These are phyloP conservation scores for Linanthus parryae DNA, from an alignment of 148 eudicot species.

Conservation along the genomic window DNA sequence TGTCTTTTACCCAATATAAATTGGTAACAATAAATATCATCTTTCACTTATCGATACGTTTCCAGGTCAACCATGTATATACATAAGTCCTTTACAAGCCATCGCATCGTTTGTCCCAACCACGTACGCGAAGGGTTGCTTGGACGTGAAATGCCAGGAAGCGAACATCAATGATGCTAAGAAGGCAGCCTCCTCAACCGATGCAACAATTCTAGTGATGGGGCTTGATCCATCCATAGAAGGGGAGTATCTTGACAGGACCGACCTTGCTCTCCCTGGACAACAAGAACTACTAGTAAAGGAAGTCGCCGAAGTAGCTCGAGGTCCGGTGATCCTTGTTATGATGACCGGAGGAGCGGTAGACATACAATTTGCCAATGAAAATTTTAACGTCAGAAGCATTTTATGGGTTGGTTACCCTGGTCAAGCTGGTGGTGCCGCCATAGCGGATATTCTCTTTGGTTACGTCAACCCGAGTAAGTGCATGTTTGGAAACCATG, in stretches of 20 bases:
- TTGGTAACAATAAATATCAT: background rate
- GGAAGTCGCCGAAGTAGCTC: constrained; percentile 29
- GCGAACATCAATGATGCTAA: constrained; percentile 17
- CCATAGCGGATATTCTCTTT: constrained; percentile 43
- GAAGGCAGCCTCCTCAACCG: constrained; percentile 30
- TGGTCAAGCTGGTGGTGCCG: constrained; percentile 54
- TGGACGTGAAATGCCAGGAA: constrained; percentile 22
- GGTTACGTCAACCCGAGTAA: constrained; percentile 61
- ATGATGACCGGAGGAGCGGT: constrained; percentile 49
- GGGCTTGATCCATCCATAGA: constrained; percentile 43
- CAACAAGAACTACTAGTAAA: constrained; percentile 35
- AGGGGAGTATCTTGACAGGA: constrained; percentile 38
- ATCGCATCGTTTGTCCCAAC: constrained; percentile 19
- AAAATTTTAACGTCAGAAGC: constrained; percentile 39
- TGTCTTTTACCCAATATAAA: too few species aligned
- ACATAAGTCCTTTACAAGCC: constrained; percentile 32
- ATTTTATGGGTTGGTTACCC: constrained; percentile 69
- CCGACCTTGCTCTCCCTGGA: constrained; percentile 35
- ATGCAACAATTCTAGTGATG: constrained; percentile 46
- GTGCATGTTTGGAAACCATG: background rate
- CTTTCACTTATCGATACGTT: too few species aligned
- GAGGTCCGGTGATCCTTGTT: constrained; percentile 44
- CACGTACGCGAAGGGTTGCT: constrained; percentile 34
- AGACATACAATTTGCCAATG: constrained; percentile 35
- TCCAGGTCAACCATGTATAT: constrained; percentile 39